phyloP scores from a whole-genome alignment of 2,329 filamentous ascomycete genomes.

The Botrytis pseudocinerea region DNA sequence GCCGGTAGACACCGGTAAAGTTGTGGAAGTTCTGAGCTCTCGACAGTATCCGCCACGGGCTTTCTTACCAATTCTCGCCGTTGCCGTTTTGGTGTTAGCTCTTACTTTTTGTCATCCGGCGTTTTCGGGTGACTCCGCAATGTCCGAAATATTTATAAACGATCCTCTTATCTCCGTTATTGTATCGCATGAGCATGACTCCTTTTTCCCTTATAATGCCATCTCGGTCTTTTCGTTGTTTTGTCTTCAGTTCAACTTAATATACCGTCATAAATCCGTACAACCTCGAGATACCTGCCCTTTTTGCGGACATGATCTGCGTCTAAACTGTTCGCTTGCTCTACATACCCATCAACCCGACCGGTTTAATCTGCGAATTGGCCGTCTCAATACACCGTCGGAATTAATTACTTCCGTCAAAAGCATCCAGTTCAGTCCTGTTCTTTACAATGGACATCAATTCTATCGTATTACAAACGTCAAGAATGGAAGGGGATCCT shows the following conservation, averaged over 20 bases:
- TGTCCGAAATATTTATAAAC: constrained; percentile 13
- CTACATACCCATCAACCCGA: neutral
- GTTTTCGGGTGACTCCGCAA: neutral
- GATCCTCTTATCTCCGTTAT: constrained; percentile 10
- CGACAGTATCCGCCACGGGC: neutral
- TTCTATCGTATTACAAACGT: constrained; percentile 19
- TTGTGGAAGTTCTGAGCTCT: neutral
- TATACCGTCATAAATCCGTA: constrained; percentile 18
- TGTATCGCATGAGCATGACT: neutral
- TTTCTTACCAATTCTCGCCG: neutral
- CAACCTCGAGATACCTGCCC: neutral
- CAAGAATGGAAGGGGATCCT: neutral
- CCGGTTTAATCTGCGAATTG: neutral
- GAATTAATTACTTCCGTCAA: neutral
- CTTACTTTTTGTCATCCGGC: neutral
- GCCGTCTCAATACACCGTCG: neutral
- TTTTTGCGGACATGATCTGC: neutral
- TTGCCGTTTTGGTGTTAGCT: neutral
- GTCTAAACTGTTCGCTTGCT: neutral
- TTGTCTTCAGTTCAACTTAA: neutral
- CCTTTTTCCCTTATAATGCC: neutral
- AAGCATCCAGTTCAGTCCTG: neutral
- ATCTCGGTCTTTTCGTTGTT: constrained; percentile 16
- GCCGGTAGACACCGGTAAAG: neutral
- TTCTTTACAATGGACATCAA: constrained; percentile 18